phyloP scores from a whole-genome alignment of 1,284 basidiomycete genomes.

The Ganoderma resinaceum region DNA sequence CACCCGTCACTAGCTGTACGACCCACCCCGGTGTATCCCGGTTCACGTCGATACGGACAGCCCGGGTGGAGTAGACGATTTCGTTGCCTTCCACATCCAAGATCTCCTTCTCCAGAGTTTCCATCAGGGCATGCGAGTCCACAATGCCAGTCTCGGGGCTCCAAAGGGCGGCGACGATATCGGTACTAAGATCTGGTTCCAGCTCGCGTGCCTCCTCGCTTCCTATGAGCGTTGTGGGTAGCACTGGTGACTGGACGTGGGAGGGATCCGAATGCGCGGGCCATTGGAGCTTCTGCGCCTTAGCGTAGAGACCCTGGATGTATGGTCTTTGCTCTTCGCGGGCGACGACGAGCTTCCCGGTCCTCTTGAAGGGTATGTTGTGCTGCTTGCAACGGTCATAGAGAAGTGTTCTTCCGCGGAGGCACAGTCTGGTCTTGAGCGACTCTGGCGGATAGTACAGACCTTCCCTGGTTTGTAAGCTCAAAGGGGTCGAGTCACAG shows the following conservation, averaged over 20 bases:
- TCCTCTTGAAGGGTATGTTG: constrained; percentile 74
- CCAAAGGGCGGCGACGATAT: constrained; percentile 79
- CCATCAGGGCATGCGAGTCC: constrained; percentile 86
- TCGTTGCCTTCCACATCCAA: constrained; percentile 74
- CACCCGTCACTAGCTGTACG: constrained; percentile 67
- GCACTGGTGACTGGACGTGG: constrained; percentile 42
- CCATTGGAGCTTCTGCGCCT: constrained; percentile 63
- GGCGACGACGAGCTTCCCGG: constrained; percentile 91
- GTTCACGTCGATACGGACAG: constrained; percentile 74
- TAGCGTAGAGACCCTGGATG: constrained; percentile 72
- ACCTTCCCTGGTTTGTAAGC: constrained; percentile 46
- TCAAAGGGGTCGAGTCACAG: neutral
- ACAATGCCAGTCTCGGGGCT: constrained; percentile 93
- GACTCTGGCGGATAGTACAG: constrained; percentile 87
- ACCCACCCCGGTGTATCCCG: constrained; percentile 63
- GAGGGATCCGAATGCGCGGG: constrained; percentile 47
- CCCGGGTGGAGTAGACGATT: constrained; percentile 83
- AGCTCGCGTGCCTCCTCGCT: constrained; percentile 77
- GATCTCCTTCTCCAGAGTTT: constrained; percentile 83
- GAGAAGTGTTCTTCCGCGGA: constrained; percentile 87
- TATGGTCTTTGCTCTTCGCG: constrained; percentile 70
- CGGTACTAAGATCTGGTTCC: constrained; percentile 82
- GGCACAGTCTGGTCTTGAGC: constrained; percentile 87
- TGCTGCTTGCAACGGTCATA: constrained; percentile 80
- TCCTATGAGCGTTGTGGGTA: constrained; percentile 75